phyloP scores from a whole-genome alignment of 1,284 basidiomycete genomes.

The Heterobasidion parviporum region DNA sequence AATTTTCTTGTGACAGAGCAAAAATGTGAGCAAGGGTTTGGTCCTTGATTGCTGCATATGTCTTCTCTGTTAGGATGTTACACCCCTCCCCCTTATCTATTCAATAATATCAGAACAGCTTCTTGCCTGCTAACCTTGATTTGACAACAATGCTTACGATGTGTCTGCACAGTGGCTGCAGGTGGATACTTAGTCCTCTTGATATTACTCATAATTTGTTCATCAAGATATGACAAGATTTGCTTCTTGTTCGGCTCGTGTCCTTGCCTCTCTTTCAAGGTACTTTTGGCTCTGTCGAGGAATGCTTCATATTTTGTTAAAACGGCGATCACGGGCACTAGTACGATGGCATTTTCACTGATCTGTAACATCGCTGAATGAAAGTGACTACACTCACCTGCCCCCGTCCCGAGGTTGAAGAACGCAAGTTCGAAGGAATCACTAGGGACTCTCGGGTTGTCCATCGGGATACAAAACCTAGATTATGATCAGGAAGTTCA shows the following conservation, averaged over 20 bases:
- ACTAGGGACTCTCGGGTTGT: neutral
- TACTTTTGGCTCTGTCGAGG: neutral
- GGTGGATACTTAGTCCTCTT: neutral
- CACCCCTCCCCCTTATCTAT: neutral
- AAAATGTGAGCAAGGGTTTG: neutral
- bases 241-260: neutral
- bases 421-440: neutral
- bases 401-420: neutral
- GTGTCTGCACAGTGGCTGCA: neutral
- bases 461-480: neutral
- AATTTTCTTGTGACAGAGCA: neutral
- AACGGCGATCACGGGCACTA: neutral
- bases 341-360: neutral
- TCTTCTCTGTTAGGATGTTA: neutral
- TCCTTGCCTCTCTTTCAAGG: neutral
- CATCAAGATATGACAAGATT: neutral
- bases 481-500: neutral
- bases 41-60: neutral
- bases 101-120: neutral
- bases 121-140: neutral
- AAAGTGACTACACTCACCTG: neutral
- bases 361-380: neutral
- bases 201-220: neutral
- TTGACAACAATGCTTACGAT: neutral
- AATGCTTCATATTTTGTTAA: neutral